phyloP scores from a whole-genome alignment of 106 monocot species.

The Xerophyta viscosa region DNA sequence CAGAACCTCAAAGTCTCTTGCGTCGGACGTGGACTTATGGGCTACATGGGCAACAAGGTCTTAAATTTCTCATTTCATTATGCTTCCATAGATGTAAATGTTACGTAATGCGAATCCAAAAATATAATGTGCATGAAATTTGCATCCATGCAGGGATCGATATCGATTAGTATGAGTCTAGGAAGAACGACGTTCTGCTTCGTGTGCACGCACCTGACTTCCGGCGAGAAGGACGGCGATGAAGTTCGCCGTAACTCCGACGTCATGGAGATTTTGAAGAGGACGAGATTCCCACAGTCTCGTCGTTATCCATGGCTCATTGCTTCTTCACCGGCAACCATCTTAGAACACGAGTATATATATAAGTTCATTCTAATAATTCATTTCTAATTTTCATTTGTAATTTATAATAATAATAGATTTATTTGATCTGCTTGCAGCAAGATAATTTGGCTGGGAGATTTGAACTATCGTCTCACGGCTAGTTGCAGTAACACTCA shows the following conservation, averaged over 20 bases:
- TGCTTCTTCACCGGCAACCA: constrained; percentile 41
- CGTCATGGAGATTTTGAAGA: constrained; percentile 57
- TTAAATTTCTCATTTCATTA: background rate
- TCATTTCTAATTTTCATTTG: too few relatives aligned
- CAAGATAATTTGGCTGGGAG: constrained; percentile 83
- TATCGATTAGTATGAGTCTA: constrained; percentile 78
- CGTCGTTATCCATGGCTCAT: constrained; percentile 1
- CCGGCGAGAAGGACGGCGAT: constrained; percentile 88
- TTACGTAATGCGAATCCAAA: too few relatives aligned
- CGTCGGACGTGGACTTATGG: constrained; percentile 84
- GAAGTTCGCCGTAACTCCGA: constrained; percentile 66
- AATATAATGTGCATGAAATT: background rate
- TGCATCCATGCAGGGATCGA: constrained; percentile 50
- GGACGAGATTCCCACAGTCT: constrained; percentile 40
- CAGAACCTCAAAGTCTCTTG: constrained; percentile 51
- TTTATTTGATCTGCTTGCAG: constrained; percentile 22
- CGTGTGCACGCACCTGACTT: constrained; percentile 81
- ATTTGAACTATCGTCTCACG: constrained; percentile 66
- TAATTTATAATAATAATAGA: too few relatives aligned
- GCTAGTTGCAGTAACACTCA: constrained; percentile 21
- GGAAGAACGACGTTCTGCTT: constrained; percentile 56
- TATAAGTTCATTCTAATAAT: background rate
- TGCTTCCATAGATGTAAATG: background rate
- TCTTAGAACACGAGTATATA: constrained; percentile 71
- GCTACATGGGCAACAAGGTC: constrained; percentile 96